Conservation (phyloP, 192 early-diverging fungal species). For the Podila horticola region DNA sequence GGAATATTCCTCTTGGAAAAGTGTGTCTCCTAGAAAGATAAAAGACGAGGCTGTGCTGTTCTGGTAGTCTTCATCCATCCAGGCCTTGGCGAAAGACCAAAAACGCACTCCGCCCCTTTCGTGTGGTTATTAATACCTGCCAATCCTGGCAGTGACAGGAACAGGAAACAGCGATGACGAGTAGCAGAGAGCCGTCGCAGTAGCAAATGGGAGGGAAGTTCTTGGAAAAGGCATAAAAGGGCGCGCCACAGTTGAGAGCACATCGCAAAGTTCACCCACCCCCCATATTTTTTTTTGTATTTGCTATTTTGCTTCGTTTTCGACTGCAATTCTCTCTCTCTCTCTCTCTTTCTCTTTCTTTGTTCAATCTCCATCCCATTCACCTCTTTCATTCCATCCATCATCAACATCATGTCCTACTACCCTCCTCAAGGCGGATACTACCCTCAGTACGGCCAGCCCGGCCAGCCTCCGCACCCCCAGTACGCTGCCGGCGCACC, state of each 20-base stretch:
- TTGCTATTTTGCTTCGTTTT: too few relatives aligned
- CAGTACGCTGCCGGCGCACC: constrained; percentile 36
- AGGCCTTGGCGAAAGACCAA: too few relatives aligned
- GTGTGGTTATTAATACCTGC: too few relatives aligned
- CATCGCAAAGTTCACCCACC: not conserved
- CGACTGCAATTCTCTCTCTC: not conserved
- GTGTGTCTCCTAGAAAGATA: too few relatives aligned
- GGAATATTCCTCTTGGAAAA: too few relatives aligned
- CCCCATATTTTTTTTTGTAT: not conserved
- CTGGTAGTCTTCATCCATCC: too few relatives aligned
- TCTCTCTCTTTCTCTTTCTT: not conserved
- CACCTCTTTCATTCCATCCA: not conserved
- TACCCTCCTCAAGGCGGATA: constrained; percentile 30
- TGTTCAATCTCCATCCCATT: not conserved
- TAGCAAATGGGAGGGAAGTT: too few relatives aligned
- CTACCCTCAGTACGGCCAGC: constrained; percentile 19
- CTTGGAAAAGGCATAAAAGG: too few relatives aligned
- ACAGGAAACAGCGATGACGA: not conserved
- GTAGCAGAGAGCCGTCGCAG: not conserved
- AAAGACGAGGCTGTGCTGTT: too few relatives aligned
- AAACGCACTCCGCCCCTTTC: too few relatives aligned
- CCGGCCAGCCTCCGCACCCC: constrained; percentile 34
- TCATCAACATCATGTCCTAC: constrained; percentile 26
- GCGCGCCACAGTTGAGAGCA: not conserved
- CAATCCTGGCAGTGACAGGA: too few relatives aligned